Evolutionary conservation across 1,284 basidiomycete species (phyloP), one percentile per base, ranked within the genome.

Genomic region (Porodaedalea pini): DNA sequence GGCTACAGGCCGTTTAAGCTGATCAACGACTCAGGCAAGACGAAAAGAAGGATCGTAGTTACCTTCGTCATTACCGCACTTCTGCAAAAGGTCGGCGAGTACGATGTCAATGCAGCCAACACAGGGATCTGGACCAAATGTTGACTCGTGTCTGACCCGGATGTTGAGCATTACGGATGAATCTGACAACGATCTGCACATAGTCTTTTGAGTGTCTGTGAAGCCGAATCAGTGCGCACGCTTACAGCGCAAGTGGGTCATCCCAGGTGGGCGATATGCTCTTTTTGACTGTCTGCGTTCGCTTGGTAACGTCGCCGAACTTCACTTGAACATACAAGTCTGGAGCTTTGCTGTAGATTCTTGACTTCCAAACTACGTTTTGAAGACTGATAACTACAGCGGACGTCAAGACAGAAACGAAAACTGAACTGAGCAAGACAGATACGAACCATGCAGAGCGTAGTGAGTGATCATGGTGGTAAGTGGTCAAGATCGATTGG

Each of bases 241-340:
- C 51, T 25, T 15, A 52, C 51, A 21, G 31, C 13, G 23, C 13
- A 2, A 52, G 21, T 6, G 19, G 15, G 23, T 52, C 51, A 29
- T 52, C 6, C 51, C 51, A 52, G 5, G 8, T 23, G 17, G 51
- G 51, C 23, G 37, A 52, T 4, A 37, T 4, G 17, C 23, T 52
- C n/a, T 40, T 52, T 23, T 52, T 52, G 31, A 40, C 17, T 8
- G 5, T 29, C 19, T 25, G 8, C 36, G 51, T 52, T 23, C 27
- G 21, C 10, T 23, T 37, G 27, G 27, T 27, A 4, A 27, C 21
- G 15, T 27, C 31, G 21, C 17, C 40, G 15, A 52, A n/a, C 19
- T 52, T 29, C 40, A 41, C 51, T n/a, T 40, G 13, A 17, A 52
- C 51, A 23, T 52, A 52, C 8, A 52, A 36, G 25, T 52, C 37